A percentile compares a stretch with the other conserved stretches of the same genome.
phyloP scores from a whole-genome alignment of 1,284 basidiomycete genomes.

The Neotropicomus parvogracilis region DNA sequence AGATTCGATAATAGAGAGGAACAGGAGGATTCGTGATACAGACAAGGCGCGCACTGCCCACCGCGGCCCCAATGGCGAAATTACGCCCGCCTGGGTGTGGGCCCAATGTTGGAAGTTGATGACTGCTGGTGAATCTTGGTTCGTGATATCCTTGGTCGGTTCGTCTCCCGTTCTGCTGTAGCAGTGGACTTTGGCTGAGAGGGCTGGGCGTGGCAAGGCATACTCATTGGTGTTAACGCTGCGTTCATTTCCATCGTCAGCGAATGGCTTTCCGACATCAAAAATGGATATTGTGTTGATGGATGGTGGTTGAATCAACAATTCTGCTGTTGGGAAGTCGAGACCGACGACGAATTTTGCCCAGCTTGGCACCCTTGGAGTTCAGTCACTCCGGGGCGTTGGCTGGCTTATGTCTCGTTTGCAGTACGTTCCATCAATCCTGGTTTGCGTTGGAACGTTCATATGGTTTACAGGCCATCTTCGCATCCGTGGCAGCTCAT shows the following conservation, averaged over 20 bases:
- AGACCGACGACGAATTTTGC: conserved; percentile 80
- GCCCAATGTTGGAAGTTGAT: conserved; percentile 56
- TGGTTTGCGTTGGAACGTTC: background rate
- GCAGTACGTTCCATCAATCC: conserved; percentile 58
- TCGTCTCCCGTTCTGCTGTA: conserved; percentile 33
- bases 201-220: conserved; percentile 49
- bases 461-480: conserved; percentile 51
- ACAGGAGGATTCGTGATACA: conserved; percentile 62
- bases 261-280: conserved; percentile 97
- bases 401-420: conserved; percentile 84
- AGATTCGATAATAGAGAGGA: conserved; percentile 86
- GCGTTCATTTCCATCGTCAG: conserved; percentile 94
- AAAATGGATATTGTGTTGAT: conserved; percentile 94
- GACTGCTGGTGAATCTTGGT: conserved; percentile 67
- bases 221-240: conserved; percentile 90
- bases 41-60: conserved; percentile 46
- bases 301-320: conserved; percentile 99
- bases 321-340: conserved; percentile 97
- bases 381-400: conserved; percentile 67
- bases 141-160: conserved; percentile 86
- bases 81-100: conserved; percentile 61
- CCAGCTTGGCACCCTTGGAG: conserved; percentile 95
- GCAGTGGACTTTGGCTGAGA: conserved; percentile 1
- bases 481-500: conserved; percentile 83
- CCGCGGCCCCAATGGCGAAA: conserved; percentile 49